phyloP scores from a whole-genome alignment of 2,329 filamentous ascomycete genomes.

The Cladosporium austrohemisphaericum region DNA sequence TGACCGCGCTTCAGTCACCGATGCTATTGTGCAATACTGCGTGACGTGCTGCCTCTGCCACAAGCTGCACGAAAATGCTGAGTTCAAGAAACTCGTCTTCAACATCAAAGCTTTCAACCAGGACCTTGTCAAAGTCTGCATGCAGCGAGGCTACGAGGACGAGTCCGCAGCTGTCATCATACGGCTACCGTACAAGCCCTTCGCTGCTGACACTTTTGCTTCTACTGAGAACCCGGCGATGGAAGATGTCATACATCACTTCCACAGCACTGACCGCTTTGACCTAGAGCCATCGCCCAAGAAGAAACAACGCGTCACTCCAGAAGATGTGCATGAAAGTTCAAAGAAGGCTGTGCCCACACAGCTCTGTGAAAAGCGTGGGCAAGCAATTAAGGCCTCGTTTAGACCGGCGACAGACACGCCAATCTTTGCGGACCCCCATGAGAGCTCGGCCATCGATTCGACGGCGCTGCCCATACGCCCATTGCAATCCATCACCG shows the following conservation, averaged over 20 bases:
- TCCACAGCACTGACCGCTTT: constrained; percentile 13
- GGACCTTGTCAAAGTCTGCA: constrained; percentile 38
- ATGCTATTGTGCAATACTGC: constrained; percentile 43
- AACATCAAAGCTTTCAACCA: constrained; percentile 39
- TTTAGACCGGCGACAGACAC: too few relatives aligned
- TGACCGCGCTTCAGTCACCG: constrained; percentile 31
- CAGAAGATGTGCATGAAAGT: neutral
- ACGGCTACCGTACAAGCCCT: constrained; percentile 28
- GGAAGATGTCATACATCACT: constrained; percentile 17
- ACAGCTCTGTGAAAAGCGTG: too few relatives aligned
- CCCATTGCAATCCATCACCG: too few relatives aligned
- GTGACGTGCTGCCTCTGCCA: constrained; percentile 38
- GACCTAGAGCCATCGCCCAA: neutral
- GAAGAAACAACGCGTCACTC: neutral
- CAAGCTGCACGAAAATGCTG: constrained; percentile 32
- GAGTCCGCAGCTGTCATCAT: constrained; percentile 34
- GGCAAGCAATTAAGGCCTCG: too few relatives aligned
- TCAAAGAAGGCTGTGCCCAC: neutral
- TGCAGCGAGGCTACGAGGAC: constrained; percentile 37
- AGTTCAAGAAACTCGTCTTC: constrained; percentile 37
- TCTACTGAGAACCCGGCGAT: constrained; percentile 21
- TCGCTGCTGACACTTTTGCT: constrained; percentile 23
- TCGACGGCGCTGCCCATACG: too few relatives aligned
- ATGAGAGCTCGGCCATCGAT: too few relatives aligned
- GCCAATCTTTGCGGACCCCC: too few relatives aligned